These are phyloP conservation scores for Aspergillus biplanus DNA, from an alignment of 495 filamentous ascomycete species.

Conservation along the genomic window DNA sequence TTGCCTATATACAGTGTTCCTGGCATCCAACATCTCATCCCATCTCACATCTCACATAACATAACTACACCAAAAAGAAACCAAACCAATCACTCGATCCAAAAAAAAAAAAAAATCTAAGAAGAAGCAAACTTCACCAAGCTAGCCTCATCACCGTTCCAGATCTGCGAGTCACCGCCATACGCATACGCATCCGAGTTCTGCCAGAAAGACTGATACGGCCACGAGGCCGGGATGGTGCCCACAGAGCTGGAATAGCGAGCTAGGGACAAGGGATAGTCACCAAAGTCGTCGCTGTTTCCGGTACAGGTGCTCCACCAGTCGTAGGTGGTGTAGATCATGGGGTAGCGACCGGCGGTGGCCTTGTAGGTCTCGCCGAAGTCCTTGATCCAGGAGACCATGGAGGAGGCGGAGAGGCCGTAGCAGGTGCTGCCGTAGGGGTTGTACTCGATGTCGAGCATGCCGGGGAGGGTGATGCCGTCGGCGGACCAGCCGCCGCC, in stretches of 20 bases:
- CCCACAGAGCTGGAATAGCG: slow-evolving; percentile 43
- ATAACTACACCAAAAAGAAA: too few relatives aligned
- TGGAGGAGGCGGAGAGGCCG: slow-evolving; percentile 47
- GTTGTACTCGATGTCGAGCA: slow-evolving; percentile 62
- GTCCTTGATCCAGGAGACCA: slow-evolving; percentile 59
- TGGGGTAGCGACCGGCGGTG: slow-evolving; percentile 52
- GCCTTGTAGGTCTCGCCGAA: slow-evolving; percentile 57
- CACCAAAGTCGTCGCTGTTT: slow-evolving; percentile 47
- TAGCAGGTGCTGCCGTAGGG: slow-evolving; percentile 46
- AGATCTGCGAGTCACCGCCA: slow-evolving; percentile 57
- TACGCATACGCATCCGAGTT: slow-evolving; percentile 45
- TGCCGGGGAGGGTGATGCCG: slow-evolving; percentile 63
- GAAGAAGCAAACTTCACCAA: slow-evolving; percentile 36
- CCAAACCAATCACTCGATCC: too few relatives aligned
- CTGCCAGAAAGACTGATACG: slow-evolving; percentile 61
- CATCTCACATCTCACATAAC: too few relatives aligned
- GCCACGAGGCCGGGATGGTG: slow-evolving; percentile 60
- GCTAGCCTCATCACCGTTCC: slow-evolving; percentile 46
- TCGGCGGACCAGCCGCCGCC: slow-evolving; percentile 64
- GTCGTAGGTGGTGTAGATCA: slow-evolving; percentile 58
- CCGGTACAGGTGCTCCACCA: slow-evolving; percentile 65
- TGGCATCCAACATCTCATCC: too few relatives aligned
- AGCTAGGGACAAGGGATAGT: slow-evolving; percentile 57
- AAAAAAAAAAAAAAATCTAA: slow-evolving; percentile 7
- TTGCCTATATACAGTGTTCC: too few relatives aligned